These are phyloP conservation scores for Pseudozyma pruni DNA, from an alignment of 1,284 basidiomycete species.

Conservation along the genomic window DNA sequence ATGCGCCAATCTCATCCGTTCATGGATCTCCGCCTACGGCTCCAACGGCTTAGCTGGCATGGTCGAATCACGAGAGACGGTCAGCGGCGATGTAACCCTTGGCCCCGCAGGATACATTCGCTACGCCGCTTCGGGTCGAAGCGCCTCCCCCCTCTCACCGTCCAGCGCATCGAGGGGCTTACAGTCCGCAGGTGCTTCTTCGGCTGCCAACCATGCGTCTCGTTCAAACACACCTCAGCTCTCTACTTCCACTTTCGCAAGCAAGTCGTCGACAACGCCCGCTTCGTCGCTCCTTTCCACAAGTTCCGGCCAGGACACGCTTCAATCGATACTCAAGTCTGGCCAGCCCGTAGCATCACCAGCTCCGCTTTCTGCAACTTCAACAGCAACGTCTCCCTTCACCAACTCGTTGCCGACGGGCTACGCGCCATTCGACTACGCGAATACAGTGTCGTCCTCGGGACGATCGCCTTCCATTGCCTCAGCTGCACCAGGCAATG, in stretches of 20 bases:
- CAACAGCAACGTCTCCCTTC: slow-evolving; percentile 1
- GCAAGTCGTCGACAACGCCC: neutral
- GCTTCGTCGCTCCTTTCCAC: slow-evolving; percentile 4
- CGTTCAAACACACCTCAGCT: slow-evolving; percentile 9
- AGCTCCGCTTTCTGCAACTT: slow-evolving; percentile 12
- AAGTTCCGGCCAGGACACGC: slow-evolving; percentile 18
- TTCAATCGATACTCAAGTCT: slow-evolving; percentile 8
- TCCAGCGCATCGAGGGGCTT: neutral
- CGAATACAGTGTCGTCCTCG: neutral
- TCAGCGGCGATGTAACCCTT: slow-evolving; percentile 37
- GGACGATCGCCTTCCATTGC: slow-evolving; percentile 15
- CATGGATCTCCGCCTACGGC: slow-evolving; percentile 54
- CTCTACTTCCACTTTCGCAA: neutral
- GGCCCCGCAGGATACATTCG: slow-evolving; percentile 45
- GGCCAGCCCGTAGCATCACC: slow-evolving; percentile 23
- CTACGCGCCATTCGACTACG: neutral
- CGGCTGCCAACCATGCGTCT: slow-evolving; percentile 1
- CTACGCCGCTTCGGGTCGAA: slow-evolving; percentile 30
- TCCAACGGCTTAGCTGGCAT: slow-evolving; percentile 50
- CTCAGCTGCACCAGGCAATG: slow-evolving; percentile 1
- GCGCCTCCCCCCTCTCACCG: slow-evolving; percentile 21
- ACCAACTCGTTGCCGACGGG: slow-evolving; percentile 1
- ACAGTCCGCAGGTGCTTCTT: neutral
- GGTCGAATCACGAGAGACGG: slow-evolving; percentile 38
- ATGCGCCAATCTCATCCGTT: slow-evolving; percentile 49